phyloP scores from a whole-genome alignment of 1,284 basidiomycete genomes.

The Stereum hirsutum region DNA sequence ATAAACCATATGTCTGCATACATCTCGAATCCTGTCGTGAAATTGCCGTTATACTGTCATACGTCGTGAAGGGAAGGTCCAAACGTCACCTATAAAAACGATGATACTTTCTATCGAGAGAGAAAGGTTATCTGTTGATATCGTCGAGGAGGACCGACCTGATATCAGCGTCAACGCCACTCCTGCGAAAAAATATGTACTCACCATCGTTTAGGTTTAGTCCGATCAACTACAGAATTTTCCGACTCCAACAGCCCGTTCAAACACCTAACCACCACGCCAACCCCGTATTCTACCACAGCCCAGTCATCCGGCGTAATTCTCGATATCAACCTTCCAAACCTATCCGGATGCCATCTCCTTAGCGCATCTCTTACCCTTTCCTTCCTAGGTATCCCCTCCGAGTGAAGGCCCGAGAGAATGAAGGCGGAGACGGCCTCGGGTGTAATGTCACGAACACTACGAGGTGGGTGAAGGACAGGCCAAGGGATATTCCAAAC shows the following conservation, averaged over 20 bases:
- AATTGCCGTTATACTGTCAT: no score
- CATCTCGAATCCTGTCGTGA: no score
- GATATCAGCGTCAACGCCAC: no score
- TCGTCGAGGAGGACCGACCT: neutral
- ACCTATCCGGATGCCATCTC: constrained; percentile 73
- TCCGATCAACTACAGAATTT: neutral
- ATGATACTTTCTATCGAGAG: neutral
- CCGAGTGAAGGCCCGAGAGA: constrained; percentile 50
- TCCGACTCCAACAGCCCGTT: constrained; percentile 48
- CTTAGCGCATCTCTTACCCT: constrained; percentile 55
- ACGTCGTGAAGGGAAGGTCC: neutral
- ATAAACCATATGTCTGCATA: no score
- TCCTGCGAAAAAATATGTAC: no score
- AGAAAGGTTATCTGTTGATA: neutral
- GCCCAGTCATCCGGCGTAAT: constrained; percentile 46
- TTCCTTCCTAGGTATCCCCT: constrained; percentile 44
- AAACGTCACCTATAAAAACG: neutral
- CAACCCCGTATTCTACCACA: constrained; percentile 56
- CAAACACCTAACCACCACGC: constrained; percentile 55
- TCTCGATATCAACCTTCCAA: constrained; percentile 43
- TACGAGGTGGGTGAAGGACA: constrained; percentile 28
- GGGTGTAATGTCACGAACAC: constrained; percentile 38
- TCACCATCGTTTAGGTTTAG: no score
- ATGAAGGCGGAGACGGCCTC: constrained; percentile 46
- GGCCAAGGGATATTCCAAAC: constrained; percentile 69